phyloP scores from a whole-genome alignment of 805 yeast genomes.

The Lachancea mirantina region DNA sequence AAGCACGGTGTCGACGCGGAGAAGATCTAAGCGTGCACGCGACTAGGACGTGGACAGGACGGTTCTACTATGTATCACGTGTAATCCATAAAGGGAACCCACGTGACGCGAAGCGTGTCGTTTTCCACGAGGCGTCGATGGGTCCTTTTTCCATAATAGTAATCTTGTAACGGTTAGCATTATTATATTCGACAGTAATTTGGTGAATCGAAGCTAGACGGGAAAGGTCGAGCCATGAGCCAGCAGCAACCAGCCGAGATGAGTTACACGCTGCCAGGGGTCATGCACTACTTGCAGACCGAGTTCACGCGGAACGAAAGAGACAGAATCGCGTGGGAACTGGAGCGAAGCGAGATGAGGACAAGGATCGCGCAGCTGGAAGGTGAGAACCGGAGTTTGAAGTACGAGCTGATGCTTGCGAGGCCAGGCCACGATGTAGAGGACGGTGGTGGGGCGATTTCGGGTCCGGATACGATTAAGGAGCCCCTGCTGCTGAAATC shows the following conservation, averaged over 20 bases:
- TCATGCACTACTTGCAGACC: constrained; percentile 54
- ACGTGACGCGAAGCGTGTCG: no score
- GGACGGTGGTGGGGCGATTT: background rate
- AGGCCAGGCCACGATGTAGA: background rate
- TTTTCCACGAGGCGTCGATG: no score
- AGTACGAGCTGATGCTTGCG: constrained; percentile 15
- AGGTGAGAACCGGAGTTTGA: constrained; percentile 42
- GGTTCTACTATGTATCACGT: no score
- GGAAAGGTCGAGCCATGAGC: no score
- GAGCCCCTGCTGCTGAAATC: constrained; percentile 18
- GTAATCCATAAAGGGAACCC: no score
- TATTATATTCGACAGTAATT: no score
- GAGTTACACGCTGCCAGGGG: constrained; percentile 38
- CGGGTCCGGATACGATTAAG: constrained; percentile 4
- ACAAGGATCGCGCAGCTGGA: constrained; percentile 44
- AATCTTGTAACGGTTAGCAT: no score
- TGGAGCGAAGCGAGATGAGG: constrained; percentile 56
- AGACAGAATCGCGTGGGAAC: constrained; percentile 52
- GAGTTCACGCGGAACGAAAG: constrained; percentile 58
- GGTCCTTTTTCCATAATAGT: no score
- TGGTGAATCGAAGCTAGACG: no score
- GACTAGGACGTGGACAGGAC: no score
- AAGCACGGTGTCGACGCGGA: constrained; percentile 90
- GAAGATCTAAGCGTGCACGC: constrained; percentile 83
- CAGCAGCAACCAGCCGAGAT: constrained; percentile 3